Percentiles rank a stretch among this genome's conserved stretches.
These are phyloP conservation scores for Erysimum cheiri DNA, from an alignment of 441 rosid species.

Conservation along the genomic window DNA sequence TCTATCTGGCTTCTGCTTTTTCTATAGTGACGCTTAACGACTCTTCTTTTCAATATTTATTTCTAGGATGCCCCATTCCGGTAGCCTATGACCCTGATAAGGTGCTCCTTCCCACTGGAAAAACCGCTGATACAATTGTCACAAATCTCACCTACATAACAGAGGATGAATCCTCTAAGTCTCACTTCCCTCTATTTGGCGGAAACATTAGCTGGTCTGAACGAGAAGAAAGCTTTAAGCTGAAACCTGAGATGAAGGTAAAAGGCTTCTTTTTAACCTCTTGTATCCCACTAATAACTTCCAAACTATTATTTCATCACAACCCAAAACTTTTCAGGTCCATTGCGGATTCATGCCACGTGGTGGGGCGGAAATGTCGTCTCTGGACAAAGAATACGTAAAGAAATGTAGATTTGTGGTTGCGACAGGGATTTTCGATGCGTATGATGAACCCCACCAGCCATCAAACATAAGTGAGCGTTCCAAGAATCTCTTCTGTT, in stretches of 20 bases:
- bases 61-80: slow-evolving; percentile 82
- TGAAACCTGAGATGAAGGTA: slow-evolving; percentile 84
- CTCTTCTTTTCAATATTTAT: slow-evolving; percentile 18
- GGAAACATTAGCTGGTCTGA: slow-evolving; percentile 86
- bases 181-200: slow-evolving; percentile 77
- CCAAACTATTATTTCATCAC: slow-evolving; percentile 12
- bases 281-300: neutral
- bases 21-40: slow-evolving; percentile 25
- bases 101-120: slow-evolving; percentile 65
- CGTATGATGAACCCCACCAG: slow-evolving; percentile 89
- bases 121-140: slow-evolving; percentile 60
- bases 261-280: neutral
- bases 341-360: slow-evolving; percentile 84
- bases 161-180: slow-evolving; percentile 60
- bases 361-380: slow-evolving; percentile 88
- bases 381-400: slow-evolving; percentile 65
- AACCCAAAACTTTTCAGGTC: slow-evolving; percentile 51
- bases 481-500: slow-evolving; percentile 85
- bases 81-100: slow-evolving; percentile 66
- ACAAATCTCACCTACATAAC: slow-evolving; percentile 61
- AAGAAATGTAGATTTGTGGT: slow-evolving; percentile 85
- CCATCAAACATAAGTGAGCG: slow-evolving; percentile 82
- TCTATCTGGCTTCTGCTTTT: neutral
- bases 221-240: slow-evolving; percentile 78
- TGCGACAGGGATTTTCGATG: slow-evolving; percentile 94